These are phyloP conservation scores for Hypholoma fasciculare DNA, from an alignment of 768 basidiomycete genomes.

Conservation along the genomic window DNA sequence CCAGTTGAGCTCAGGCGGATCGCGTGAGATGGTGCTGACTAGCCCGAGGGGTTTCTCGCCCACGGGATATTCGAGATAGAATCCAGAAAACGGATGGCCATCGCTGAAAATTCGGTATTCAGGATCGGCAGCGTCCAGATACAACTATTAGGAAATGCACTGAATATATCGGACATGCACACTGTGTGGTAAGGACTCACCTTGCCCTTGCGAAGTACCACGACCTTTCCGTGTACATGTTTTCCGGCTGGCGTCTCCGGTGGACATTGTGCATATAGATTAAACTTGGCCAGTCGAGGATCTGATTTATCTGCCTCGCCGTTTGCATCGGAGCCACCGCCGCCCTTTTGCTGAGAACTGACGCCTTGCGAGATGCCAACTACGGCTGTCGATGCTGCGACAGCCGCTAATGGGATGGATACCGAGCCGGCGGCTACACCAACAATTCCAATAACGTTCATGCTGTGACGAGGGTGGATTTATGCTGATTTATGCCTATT, in stretches of 20 bases:
- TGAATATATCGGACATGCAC: not conserved
- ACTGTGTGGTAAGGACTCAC: slow-evolving; percentile 11
- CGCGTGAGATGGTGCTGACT: slow-evolving; percentile 28
- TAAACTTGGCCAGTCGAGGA: slow-evolving; percentile 29
- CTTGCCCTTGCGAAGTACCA: slow-evolving; percentile 26
- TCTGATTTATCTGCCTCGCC: slow-evolving; percentile 24
- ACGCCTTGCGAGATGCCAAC: slow-evolving; percentile 27
- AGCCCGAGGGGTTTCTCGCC: slow-evolving; percentile 25
- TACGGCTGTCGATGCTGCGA: slow-evolving; percentile 26
- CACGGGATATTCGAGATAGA: slow-evolving; percentile 30
- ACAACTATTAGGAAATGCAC: slow-evolving; percentile 18
- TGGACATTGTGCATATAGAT: slow-evolving; percentile 16
- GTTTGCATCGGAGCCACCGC: slow-evolving; percentile 1
- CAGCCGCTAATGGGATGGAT: slow-evolving; percentile 26
- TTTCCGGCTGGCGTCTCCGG: slow-evolving; percentile 9
- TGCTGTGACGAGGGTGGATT: not conserved
- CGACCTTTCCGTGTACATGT: slow-evolving; percentile 22
- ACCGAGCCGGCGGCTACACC: slow-evolving; percentile 27
- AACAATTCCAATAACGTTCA: slow-evolving; percentile 26
- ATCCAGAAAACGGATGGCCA: slow-evolving; percentile 30
- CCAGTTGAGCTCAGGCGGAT: slow-evolving; percentile 34
- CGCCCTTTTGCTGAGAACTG: slow-evolving; percentile 17
- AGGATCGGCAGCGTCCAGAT: slow-evolving; percentile 26
- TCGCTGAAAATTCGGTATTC: slow-evolving; percentile 22
- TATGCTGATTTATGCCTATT: no score